Conservation (phyloP, 2,329 filamentous ascomycete genomes). For the Hypoxylon sp. region DNA sequence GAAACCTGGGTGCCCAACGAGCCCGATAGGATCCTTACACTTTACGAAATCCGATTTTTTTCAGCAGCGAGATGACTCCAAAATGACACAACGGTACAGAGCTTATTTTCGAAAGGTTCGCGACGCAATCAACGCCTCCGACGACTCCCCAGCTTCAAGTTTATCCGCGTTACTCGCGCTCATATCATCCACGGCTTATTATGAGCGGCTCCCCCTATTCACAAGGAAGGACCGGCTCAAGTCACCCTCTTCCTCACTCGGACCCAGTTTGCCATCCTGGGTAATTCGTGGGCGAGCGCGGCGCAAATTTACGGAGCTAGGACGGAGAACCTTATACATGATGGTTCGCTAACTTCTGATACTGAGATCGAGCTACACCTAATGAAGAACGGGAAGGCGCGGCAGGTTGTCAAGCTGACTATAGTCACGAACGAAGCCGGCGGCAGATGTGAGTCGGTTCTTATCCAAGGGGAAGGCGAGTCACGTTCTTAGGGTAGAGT, state of each 20-base stretch:
- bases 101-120: too few species aligned
- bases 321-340: neutral
- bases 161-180: too few species aligned
- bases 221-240: too few species aligned
- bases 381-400: neutral
- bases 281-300: conserved; percentile 5
- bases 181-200: too few species aligned
- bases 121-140: too few species aligned
- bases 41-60: too few species aligned
- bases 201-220: too few species aligned
- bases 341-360: neutral
- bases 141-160: too few species aligned
- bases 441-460: neutral
- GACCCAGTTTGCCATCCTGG: neutral
- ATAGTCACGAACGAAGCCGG: neutral
- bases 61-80: too few species aligned
- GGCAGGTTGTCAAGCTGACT: neutral
- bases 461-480: neutral
- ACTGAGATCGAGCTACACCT: neutral
- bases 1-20: too few species aligned
- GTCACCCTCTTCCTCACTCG: neutral
- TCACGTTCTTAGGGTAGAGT: neutral
- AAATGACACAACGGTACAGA: too few species aligned
- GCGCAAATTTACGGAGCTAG: conserved; percentile 1
- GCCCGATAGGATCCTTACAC: too few species aligned